Conservation (phyloP, 192 early-diverging fungal genomes). For the Dissophora ornata region DNA sequence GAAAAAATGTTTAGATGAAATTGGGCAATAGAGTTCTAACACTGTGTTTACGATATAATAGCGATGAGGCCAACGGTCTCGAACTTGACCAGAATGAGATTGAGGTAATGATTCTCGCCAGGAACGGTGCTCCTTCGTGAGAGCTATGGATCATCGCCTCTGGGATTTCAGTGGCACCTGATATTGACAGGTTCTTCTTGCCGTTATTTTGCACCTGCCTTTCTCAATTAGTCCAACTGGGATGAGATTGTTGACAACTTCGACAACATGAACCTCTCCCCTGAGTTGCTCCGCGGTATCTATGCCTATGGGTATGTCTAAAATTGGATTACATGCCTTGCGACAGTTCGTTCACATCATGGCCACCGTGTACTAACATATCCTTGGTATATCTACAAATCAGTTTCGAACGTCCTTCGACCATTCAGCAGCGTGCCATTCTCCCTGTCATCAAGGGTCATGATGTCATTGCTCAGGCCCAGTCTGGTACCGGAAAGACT, state of each 20-base stretch:
- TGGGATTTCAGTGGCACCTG: neutral
- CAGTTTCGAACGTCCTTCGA: slow-evolving; percentile 96
- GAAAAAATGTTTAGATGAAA: too few relatives aligned
- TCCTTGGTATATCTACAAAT: neutral
- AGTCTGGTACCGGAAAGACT: slow-evolving; percentile 99
- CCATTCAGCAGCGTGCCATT: slow-evolving; percentile 97
- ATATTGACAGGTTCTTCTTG: neutral
- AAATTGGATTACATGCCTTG: neutral
- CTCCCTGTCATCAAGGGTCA: slow-evolving; percentile 93
- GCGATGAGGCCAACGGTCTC: slow-evolving; percentile 40
- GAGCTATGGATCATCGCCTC: neutral
- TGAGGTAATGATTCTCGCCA: slow-evolving; percentile 29
- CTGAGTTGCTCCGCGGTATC: slow-evolving; percentile 95
- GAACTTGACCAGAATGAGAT: slow-evolving; percentile 54
- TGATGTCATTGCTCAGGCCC: slow-evolving; percentile 99
- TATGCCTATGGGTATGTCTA: slow-evolving; percentile 91
- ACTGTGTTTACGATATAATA: slow-evolving; percentile 1
- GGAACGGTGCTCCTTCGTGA: neutral
- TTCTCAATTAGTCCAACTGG: slow-evolving; percentile 83
- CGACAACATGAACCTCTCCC: slow-evolving; percentile 93
- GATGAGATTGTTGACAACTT: slow-evolving; percentile 95
- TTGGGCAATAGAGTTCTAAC: neutral
- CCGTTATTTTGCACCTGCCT: neutral
- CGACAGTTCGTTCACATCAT: too few relatives aligned
- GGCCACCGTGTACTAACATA: neutral